Conservation (phyloP, 164 flowering plant species). For the Magnolia officinalis region DNA sequence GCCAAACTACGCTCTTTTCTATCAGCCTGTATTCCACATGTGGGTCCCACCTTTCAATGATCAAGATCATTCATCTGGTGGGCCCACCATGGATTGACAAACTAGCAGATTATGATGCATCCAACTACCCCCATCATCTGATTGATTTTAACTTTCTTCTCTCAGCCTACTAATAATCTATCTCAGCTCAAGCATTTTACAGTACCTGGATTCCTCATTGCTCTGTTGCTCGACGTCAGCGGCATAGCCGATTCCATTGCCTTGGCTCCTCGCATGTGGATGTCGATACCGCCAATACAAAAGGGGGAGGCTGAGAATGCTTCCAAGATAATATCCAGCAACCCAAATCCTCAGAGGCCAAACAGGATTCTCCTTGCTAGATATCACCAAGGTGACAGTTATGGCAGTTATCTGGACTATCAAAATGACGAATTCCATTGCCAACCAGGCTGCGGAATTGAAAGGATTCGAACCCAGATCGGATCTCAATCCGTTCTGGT, state of each 20-base stretch:
- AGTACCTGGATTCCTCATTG: conserved; percentile 68
- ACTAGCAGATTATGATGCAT: too few relatives aligned
- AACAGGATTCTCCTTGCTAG: conserved; percentile 67
- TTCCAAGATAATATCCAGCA: conserved; percentile 69
- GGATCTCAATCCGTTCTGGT: conserved; percentile 87
- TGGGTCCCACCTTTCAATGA: too few relatives aligned
- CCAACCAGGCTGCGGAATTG: conserved; percentile 74
- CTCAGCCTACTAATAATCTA: too few relatives aligned
- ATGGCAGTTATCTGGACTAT: conserved; percentile 54
- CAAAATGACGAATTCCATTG: conserved; percentile 59
- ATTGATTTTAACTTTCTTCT: too few relatives aligned
- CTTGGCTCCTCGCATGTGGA: conserved; percentile 27
- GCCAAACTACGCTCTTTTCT: too few relatives aligned
- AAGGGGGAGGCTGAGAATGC: conserved; percentile 55
- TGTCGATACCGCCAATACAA: conserved; percentile 61
- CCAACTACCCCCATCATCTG: too few relatives aligned
- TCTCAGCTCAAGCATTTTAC: not conserved
- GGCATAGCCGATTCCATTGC: conserved; percentile 27
- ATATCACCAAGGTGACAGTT: conserved; percentile 40
- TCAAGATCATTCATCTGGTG: too few relatives aligned
- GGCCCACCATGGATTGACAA: too few relatives aligned
- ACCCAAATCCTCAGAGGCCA: conserved; percentile 95
- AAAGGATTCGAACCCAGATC: conserved; percentile 85
- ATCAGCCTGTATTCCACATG: too few relatives aligned
- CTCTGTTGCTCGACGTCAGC: conserved; percentile 58